Evolutionary conservation across 192 early-diverging fungal species (phyloP).

Genomic region (Diversispora epigaea): DNA sequence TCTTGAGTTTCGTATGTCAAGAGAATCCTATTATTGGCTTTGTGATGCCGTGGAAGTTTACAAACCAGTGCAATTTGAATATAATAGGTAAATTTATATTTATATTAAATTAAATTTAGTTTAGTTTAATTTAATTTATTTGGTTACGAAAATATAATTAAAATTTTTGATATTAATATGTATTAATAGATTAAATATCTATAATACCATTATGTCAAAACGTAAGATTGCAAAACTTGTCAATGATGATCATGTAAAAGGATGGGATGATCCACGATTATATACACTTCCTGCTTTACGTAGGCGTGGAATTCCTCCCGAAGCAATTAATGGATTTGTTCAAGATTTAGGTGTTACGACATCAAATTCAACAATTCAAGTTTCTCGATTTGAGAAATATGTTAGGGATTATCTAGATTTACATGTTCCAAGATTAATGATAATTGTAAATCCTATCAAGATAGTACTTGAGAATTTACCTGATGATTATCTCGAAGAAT

Average conservation of each 20-base stretch:
- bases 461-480: constrained; percentile 89
- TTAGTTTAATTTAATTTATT: too few species aligned
- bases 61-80: constrained; percentile 99
- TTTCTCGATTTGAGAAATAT: constrained; percentile 88
- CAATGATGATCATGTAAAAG: constrained; percentile 70
- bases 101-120: neutral
- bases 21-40: constrained; percentile 99
- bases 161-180: neutral
- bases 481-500: constrained; percentile 73
- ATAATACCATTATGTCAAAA: constrained; percentile 96
- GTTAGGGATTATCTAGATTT: constrained; percentile 93
- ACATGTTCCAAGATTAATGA: constrained; percentile 91
- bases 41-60: constrained; percentile 97
- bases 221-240: constrained; percentile 94
- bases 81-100: constrained; percentile 60
- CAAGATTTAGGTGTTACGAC: constrained; percentile 89
- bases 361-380: constrained; percentile 77
- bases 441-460: constrained; percentile 83
- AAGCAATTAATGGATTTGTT: constrained; percentile 98
- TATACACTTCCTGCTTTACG: constrained; percentile 95
- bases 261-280: constrained; percentile 97
- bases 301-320: constrained; percentile 94
- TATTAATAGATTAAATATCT: constrained; percentile 66
- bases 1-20: constrained; percentile 88
- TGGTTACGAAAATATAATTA: too few species aligned